Base-by-base conservation (phyloP, 371 early-diverging fungal species). In the Rhizopus microsporus region DNA sequence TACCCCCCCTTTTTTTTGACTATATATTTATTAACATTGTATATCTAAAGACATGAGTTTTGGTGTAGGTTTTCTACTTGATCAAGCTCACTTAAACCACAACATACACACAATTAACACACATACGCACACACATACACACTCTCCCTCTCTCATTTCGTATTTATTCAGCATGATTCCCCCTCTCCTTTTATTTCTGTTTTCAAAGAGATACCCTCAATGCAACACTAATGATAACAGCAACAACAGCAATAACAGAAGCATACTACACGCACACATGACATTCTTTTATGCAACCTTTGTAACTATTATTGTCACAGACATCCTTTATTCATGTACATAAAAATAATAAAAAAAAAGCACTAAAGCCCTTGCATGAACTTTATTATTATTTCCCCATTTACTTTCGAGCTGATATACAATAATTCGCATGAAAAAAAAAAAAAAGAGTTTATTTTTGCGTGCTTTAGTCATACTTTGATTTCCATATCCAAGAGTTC, bases 401-500 rank as follows among this genome's bases (percentile, higher is more conserved):
- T 10, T 13, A 13, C 39, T 13, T 8, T 13, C 2, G 10, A 10
- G 2, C 39, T 45, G 45, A 12, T 4, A 1, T 4, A 1, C 17
- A 39, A 10, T 39, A 1, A 1, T 39, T 39, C 10, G 13, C 39
- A 39, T 8, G 8, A 39, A 39, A 39, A 10, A 39, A 39, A 5
- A 49, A 4, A 33, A 8, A 46, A 2, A 15, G 15, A 7, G 47
- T 2, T 46, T 8, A 29, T 10, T 15, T 12, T 49, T 34, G 23
- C 23, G 23, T 23, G n/a, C 6, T 13, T 49, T 34, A 16, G 34
- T 77, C 75, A 34, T 79, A 79, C 62, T 79, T 79, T 7, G 68
- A 47, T 52, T 79, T 79, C 60, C 60, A 74, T 39, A 79, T 79
- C 95, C 95, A 95, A 47, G 91, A 92, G 57, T 92, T 93, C 34